Evolutionary conservation across 2,329 filamentous ascomycete species (phyloP).

Genomic region (Fonsecaea multimorphosa): DNA sequence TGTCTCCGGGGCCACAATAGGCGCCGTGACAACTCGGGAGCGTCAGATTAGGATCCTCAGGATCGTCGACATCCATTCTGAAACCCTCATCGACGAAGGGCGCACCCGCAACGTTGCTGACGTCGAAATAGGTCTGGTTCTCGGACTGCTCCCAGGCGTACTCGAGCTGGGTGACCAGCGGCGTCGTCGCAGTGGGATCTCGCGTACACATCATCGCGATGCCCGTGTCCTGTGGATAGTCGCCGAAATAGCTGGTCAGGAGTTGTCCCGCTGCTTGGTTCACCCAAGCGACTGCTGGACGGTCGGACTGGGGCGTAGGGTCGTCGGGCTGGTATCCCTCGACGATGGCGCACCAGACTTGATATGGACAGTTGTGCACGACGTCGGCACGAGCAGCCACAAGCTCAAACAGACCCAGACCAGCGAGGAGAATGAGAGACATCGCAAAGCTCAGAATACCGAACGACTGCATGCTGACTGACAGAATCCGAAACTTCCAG

Average conservation of each 20-base stretch:
- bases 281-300: background rate
- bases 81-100: constrained; percentile 44
- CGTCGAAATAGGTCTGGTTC: constrained; percentile 48
- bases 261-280: background rate
- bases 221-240: background rate
- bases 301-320: constrained; percentile 5
- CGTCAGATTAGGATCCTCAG: constrained; percentile 3
- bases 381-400: constrained; percentile 4
- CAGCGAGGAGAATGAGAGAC: background rate
- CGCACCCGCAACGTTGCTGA: constrained; percentile 51
- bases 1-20: constrained; percentile 23
- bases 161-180: constrained; percentile 42
- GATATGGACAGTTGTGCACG: constrained; percentile 16
- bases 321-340: constrained; percentile 8
- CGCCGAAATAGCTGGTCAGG: background rate
- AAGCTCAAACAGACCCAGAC: background rate
- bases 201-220: constrained; percentile 17
- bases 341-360: constrained; percentile 24
- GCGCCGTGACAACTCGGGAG: constrained; percentile 15
- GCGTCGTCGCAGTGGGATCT: constrained; percentile 11
- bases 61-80: constrained; percentile 19
- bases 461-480: constrained; percentile 6
- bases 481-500: background rate
- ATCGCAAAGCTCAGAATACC: background rate
- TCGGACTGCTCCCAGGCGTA: constrained; percentile 46